Evolutionary conservation across 768 basidiomycete species (phyloP).

Genomic region (Baorangia bicolor): DNA sequence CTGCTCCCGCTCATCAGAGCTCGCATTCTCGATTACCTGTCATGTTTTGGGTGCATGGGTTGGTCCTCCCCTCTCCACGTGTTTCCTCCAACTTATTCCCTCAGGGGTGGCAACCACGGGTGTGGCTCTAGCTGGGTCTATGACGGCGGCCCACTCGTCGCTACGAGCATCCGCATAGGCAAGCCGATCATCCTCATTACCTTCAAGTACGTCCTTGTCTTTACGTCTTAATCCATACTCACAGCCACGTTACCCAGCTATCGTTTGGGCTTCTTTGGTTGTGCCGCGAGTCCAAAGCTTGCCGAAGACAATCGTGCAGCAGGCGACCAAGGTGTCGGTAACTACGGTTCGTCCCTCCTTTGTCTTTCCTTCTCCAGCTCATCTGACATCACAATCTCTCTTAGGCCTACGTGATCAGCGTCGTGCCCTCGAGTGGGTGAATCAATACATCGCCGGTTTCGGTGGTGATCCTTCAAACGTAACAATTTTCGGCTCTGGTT

Average conservation of each 20-base stretch:
- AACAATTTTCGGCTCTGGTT: constrained; percentile 42
- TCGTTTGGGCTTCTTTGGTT: constrained; percentile 75
- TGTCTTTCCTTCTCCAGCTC: not conserved
- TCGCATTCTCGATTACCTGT: constrained; percentile 61
- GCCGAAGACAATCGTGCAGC: constrained; percentile 63
- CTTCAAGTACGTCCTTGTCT: constrained; percentile 58
- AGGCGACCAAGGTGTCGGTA: constrained; percentile 72
- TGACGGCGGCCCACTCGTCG: constrained; percentile 70
- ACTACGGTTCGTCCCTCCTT: constrained; percentile 57
- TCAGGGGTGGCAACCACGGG: constrained; percentile 69
- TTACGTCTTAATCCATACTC: constrained; percentile 18
- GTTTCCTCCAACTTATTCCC: constrained; percentile 20
- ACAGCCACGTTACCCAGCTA: constrained; percentile 45
- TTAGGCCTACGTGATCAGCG: constrained; percentile 65
- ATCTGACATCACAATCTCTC: not conserved
- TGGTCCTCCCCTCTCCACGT: constrained; percentile 24
- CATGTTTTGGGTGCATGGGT: constrained; percentile 90
- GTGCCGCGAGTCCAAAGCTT: constrained; percentile 64
- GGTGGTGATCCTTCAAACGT: constrained; percentile 61
- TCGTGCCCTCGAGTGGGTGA: constrained; percentile 62
- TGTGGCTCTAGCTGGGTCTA: constrained; percentile 77
- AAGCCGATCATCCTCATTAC: constrained; percentile 73
- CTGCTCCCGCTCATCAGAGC: constrained; percentile 60
- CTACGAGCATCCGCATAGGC: constrained; percentile 56
- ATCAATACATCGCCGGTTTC: constrained; percentile 57